Base-by-base conservation (phyloP, 2,329 filamentous ascomycete genomes). In the Cordyceps farinosa region DNA sequence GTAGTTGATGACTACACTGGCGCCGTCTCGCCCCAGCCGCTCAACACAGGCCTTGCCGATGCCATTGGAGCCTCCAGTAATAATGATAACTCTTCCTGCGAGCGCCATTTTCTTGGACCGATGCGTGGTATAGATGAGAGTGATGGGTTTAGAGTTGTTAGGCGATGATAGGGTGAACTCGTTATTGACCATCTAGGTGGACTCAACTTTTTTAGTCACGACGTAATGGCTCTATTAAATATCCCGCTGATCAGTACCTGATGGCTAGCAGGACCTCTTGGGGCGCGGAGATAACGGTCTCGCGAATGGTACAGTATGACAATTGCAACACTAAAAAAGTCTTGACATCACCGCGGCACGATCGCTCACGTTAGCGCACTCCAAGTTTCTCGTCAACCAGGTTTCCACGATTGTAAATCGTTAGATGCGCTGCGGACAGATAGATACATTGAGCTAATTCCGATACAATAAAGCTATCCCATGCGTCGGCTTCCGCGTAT, bases 1-100 rank as follows among this genome's bases (percentile, higher is more conserved):
- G 74, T 87, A 88, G 73, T 87, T 87, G 68, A 88, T 76, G 58
- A 87, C 76, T 56, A 88, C 80, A 67, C 77, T 82, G 69, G 81
- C 82, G 44, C 85, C 85, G 61, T 82, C 79, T 65, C 77, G 75
- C 71, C 82, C 82, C 58, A 87, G 80, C 63, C 82, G 80, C 62
- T 85, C 78, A 67, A 83, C 83, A 62, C 81, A 82, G 62, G 84
- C 83, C 59, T 79, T 77, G 32, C 85, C 86, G 66, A 88, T 88
- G 63, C 86, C 86, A 66, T 84, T 84, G 58, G 82, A 83, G 64
- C 78, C 77, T 61, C 79, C 83, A 34, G 84, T 86, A 71, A 87
- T 76, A 69, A 86, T 75, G 67, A 82, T 62, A 29, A 76, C 70
- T 67, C 76, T 79, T 47, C 73, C 75, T 17, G 72, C 69, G 48